Evolutionary conservation across 2,329 filamentous ascomycete species (phyloP).

Genomic region (Mollisiaceae sp.): DNA sequence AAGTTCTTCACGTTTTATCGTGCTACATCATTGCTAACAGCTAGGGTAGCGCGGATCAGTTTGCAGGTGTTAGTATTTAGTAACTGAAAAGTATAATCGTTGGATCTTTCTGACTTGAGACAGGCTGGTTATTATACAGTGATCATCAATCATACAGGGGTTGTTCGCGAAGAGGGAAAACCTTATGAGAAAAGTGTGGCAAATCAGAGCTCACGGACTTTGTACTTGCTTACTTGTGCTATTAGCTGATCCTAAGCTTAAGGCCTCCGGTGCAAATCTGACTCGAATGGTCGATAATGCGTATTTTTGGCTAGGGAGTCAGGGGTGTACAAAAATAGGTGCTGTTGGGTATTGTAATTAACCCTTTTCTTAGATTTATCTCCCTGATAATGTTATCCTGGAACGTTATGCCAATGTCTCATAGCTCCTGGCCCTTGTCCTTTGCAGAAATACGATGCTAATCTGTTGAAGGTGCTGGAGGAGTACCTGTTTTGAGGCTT

Average conservation of each 20-base stretch:
- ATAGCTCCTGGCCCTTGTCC: neutral
- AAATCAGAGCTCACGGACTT: too few relatives aligned
- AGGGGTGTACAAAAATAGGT: too few relatives aligned
- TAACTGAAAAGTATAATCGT: neutral
- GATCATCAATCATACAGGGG: slow-evolving; percentile 39
- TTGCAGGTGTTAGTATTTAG: slow-evolving; percentile 58
- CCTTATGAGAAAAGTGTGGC: neutral
- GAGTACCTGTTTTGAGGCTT: neutral
- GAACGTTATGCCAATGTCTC: neutral
- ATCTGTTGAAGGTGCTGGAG: neutral
- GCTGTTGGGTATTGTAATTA: neutral
- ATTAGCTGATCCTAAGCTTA: neutral
- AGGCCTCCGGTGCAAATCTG: too few relatives aligned
- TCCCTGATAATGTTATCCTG: neutral
- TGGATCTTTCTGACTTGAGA: neutral
- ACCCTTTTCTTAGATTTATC: neutral
- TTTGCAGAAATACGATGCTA: neutral
- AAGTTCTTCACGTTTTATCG: neutral
- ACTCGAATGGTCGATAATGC: too few relatives aligned
- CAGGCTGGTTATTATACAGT: slow-evolving; percentile 63
- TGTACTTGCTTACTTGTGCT: neutral
- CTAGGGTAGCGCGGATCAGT: slow-evolving; percentile 67
- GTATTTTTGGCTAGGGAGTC: too few relatives aligned
- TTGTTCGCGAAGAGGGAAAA: slow-evolving; percentile 9
- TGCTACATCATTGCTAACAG: neutral